Percentiles rank a stretch among this genome's conserved stretches.
phyloP scores from a whole-genome alignment of 192 early-diverging fungal species.

The Coemansia sp. region DNA sequence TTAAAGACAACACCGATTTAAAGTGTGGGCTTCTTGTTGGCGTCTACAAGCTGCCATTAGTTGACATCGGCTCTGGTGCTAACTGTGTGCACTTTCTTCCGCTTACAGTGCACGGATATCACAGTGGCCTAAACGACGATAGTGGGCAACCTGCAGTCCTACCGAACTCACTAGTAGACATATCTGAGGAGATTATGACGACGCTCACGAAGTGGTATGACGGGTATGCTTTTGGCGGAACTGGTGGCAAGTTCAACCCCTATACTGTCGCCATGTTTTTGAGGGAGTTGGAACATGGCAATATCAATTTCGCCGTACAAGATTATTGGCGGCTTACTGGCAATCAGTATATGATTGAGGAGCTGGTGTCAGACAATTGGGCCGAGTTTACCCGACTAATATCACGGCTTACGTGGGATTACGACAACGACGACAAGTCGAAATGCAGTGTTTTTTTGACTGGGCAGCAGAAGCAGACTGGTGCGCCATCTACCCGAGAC shows the following conservation, averaged over 20 bases:
- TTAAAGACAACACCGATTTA: slow-evolving; percentile 2
- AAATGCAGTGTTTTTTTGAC: neutral
- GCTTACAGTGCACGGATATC: neutral
- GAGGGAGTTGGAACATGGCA: too few relatives aligned
- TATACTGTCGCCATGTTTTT: too few relatives aligned
- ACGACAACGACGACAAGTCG: neutral
- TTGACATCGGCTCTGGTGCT: neutral
- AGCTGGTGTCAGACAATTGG: neutral
- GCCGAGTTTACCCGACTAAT: neutral
- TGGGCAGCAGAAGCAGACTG: neutral
- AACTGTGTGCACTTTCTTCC: neutral
- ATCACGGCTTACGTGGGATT: neutral
- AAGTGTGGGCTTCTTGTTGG: slow-evolving; percentile 1
- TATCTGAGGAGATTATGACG: too few relatives aligned
- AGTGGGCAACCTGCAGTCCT: too few relatives aligned
- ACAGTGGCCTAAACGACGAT: too few relatives aligned
- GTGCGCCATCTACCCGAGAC: neutral
- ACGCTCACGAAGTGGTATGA: too few relatives aligned
- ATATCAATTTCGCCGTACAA: too few relatives aligned
- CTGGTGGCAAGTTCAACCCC: too few relatives aligned
- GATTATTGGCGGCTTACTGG: too few relatives aligned
- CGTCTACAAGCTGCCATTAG: neutral
- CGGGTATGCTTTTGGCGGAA: too few relatives aligned
- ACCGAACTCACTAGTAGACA: too few relatives aligned
- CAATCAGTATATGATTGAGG: too few relatives aligned